phyloP scores from a whole-genome alignment of 1,284 basidiomycete genomes.

The Mycena citricolor region DNA sequence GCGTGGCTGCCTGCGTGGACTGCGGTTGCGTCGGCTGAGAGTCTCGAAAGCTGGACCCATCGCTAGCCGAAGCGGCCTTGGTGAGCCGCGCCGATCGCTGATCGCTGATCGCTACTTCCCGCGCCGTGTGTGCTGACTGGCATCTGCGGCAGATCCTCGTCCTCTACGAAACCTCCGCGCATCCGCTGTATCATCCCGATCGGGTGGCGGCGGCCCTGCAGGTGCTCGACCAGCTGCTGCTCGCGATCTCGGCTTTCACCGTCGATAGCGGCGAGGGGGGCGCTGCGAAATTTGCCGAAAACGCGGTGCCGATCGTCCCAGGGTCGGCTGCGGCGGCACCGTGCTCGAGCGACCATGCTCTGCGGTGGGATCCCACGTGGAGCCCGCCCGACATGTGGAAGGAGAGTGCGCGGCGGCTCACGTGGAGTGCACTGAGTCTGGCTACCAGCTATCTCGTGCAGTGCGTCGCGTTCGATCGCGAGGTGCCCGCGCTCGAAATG shows the following conservation, averaged over 20 bases:
- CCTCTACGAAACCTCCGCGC: conserved; percentile 71
- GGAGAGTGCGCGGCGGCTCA: conserved; percentile 69
- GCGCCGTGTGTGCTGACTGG: too few species aligned
- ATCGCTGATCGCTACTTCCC: conserved; percentile 19
- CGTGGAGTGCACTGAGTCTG: conserved; percentile 70
- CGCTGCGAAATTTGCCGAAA: conserved; percentile 23
- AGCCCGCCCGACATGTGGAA: conserved; percentile 50
- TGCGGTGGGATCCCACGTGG: conserved; percentile 65
- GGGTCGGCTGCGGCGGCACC: too few species aligned
- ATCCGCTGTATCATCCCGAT: conserved; percentile 58
- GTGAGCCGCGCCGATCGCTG: conserved; percentile 41
- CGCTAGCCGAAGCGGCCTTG: conserved; percentile 71
- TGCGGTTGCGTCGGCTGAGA: not conserved
- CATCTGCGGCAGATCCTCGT: conserved; percentile 63
- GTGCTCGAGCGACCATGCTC: too few species aligned
- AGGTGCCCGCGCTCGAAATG: conserved; percentile 49
- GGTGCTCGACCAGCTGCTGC: conserved; percentile 64
- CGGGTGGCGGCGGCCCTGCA: conserved; percentile 52
- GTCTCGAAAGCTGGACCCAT: conserved; percentile 56
- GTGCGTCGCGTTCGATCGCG: conserved; percentile 61
- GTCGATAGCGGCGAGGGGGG: conserved; percentile 41
- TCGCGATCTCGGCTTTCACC: conserved; percentile 35
- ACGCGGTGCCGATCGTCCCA: conserved; percentile 25
- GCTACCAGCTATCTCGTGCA: conserved; percentile 66
- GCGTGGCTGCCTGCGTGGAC: conserved; percentile 7